Conservation (phyloP, 163 green algal genomes). For the Volvox carteri region DNA sequence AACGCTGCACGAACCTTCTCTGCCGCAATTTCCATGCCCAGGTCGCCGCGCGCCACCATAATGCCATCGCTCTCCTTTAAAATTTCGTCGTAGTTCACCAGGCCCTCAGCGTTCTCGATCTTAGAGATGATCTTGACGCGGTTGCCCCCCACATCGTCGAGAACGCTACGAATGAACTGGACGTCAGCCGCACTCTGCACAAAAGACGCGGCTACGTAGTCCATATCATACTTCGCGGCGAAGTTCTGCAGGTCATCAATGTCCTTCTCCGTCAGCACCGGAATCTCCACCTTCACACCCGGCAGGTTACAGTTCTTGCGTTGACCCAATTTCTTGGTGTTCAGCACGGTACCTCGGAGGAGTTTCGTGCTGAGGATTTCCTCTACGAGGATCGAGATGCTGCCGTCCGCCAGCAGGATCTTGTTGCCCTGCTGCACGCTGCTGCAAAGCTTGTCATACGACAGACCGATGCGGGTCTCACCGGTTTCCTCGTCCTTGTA, state of each 20-base stretch:
- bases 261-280: slow-evolving; percentile 81
- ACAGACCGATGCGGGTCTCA: slow-evolving; percentile 77
- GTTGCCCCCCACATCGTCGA: slow-evolving; percentile 61
- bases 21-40: slow-evolving; percentile 83
- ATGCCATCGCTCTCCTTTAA: slow-evolving; percentile 81
- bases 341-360: slow-evolving; percentile 75
- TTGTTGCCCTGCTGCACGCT: slow-evolving; percentile 74
- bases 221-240: slow-evolving; percentile 80
- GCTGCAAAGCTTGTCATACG: slow-evolving; percentile 76
- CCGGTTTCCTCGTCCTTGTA: slow-evolving; percentile 72
- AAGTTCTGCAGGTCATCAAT: slow-evolving; percentile 83
- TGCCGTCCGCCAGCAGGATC: slow-evolving; percentile 71
- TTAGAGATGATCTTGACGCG: slow-evolving; percentile 90
- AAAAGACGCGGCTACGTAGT: slow-evolving; percentile 89
- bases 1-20: slow-evolving; percentile 75
- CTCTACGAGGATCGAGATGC: slow-evolving; percentile 70
- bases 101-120: slow-evolving; percentile 87
- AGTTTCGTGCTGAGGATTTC: slow-evolving; percentile 71
- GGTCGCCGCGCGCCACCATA: slow-evolving; percentile 81
- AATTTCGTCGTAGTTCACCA: slow-evolving; percentile 87
- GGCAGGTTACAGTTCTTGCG: slow-evolving; percentile 81
- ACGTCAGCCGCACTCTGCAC: slow-evolving; percentile 86
- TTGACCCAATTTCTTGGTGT: slow-evolving; percentile 85
- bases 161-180: slow-evolving; percentile 72
- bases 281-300: slow-evolving; percentile 77